Conservation (phyloP, 306 rosid genomes). For the Clitoria ternatea region DNA sequence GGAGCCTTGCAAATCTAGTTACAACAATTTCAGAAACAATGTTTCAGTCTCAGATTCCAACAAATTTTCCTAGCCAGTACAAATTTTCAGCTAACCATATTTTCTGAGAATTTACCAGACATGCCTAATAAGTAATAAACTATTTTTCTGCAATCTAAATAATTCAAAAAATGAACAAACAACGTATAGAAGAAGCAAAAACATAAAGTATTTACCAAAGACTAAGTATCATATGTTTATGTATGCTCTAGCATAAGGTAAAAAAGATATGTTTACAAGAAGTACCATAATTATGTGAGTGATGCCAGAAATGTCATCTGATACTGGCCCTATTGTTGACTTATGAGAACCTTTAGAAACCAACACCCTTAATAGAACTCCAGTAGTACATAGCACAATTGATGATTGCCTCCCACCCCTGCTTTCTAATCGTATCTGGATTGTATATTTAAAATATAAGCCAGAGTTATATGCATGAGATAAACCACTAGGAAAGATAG, state of each 20-base stretch:
- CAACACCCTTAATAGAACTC: conserved; percentile 76
- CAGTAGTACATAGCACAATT: conserved; percentile 85
- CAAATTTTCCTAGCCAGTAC: background rate
- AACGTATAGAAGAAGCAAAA: conserved; percentile 11
- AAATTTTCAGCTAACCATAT: background rate
- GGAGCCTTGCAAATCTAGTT: background rate
- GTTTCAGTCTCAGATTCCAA: background rate
- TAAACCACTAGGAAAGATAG: conserved; percentile 17
- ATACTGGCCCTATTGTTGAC: conserved; percentile 22
- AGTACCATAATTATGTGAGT: conserved; percentile 94
- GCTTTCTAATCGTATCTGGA: conserved; percentile 88
- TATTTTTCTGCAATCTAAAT: background rate
- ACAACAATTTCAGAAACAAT: background rate
- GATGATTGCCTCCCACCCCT: conserved; percentile 84
- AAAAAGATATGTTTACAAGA: background rate
- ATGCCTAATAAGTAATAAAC: background rate
- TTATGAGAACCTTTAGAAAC: conserved; percentile 43
- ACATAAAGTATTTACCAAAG: background rate
- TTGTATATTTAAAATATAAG: conserved; percentile 17
- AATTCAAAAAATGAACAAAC: conserved; percentile 1
- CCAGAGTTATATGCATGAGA: background rate
- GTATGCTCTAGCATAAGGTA: conserved; percentile 9
- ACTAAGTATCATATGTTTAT: conserved; percentile 2
- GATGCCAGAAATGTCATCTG: conserved; percentile 44
- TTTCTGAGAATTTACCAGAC: background rate